Conservation (phyloP, 139 green algal species). For the Nannochloris sp. region DNA sequence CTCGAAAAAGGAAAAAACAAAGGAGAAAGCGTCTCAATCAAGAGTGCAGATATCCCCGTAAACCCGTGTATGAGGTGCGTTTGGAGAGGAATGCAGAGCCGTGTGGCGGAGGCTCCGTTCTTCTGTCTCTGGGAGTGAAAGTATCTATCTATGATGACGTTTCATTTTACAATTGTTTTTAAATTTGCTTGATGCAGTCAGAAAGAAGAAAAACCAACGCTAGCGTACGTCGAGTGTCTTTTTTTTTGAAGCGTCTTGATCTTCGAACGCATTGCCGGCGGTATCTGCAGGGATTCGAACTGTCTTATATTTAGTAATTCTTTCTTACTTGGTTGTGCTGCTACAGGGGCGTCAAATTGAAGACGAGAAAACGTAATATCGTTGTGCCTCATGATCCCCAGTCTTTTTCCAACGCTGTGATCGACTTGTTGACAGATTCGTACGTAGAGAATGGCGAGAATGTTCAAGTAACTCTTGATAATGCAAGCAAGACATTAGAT, state of each 20-base stretch:
- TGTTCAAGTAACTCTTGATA: slow-evolving; percentile 62
- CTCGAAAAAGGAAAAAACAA: too few species aligned
- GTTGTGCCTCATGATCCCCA: slow-evolving; percentile 82
- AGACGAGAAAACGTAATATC: slow-evolving; percentile 96
- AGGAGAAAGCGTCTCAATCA: not conserved
- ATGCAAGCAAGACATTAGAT: slow-evolving; percentile 71
- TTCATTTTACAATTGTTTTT: not conserved
- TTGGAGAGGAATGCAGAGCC: not conserved
- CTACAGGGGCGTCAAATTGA: slow-evolving; percentile 80
- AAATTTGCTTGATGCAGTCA: slow-evolving; percentile 39
- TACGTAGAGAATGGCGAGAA: slow-evolving; percentile 34
- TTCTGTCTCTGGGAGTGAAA: not conserved
- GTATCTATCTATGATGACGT: not conserved
- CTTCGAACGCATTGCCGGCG: not conserved
- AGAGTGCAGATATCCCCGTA: not conserved
- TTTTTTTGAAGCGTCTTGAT: not conserved
- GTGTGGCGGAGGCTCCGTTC: not conserved
- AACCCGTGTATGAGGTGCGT: slow-evolving; percentile 9
- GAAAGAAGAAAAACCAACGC: slow-evolving; percentile 82
- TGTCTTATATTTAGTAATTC: not conserved
- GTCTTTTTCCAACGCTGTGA: slow-evolving; percentile 84
- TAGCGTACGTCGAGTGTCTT: slow-evolving; percentile 58
- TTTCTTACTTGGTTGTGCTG: not conserved
- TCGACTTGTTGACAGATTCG: slow-evolving; percentile 70
- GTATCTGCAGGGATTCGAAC: not conserved